A percentile compares a stretch with the other conserved stretches of the same genome.
phyloP scores from a whole-genome alignment of 2,329 filamentous ascomycete species.

The Ceratocystis huliohia region DNA sequence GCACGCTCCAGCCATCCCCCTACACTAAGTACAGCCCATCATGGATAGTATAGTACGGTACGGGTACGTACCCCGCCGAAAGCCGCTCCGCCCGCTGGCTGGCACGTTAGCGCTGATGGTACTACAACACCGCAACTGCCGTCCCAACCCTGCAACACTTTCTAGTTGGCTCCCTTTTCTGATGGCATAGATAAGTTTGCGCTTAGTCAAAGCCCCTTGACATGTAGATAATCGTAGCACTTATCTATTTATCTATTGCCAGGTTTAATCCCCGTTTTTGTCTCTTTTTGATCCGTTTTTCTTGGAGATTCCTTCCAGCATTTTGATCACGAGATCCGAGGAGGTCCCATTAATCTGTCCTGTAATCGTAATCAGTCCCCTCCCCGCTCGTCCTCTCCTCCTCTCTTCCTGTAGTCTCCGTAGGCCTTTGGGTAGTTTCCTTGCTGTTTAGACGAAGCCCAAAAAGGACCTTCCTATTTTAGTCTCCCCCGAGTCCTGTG shows the following conservation, averaged over 20 bases:
- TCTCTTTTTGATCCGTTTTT: neutral
- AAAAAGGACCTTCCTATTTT: neutral
- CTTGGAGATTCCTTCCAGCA: conserved; percentile 3
- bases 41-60: no score
- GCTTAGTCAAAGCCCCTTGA: neutral
- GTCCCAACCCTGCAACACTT: neutral
- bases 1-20: neutral
- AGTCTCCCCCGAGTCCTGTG: neutral
- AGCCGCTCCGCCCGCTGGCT: conserved; percentile 7
- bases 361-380: conserved; percentile 6
- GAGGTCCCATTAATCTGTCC: neutral
- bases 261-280: neutral
- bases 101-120: neutral
- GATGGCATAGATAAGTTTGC: conserved; percentile 1
- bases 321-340: conserved; percentile 7
- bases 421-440: neutral
- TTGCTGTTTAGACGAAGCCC: neutral
- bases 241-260: neutral
- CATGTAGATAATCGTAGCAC: neutral
- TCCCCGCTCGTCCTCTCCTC: neutral
- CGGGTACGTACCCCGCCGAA: neutral
- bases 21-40: no score
- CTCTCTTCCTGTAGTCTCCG: neutral
- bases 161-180: neutral
- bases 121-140: neutral